Evolutionary conservation across 2,329 filamentous ascomycete species (phyloP).

Genomic region (Chrysoporthe puriensis): DNA sequence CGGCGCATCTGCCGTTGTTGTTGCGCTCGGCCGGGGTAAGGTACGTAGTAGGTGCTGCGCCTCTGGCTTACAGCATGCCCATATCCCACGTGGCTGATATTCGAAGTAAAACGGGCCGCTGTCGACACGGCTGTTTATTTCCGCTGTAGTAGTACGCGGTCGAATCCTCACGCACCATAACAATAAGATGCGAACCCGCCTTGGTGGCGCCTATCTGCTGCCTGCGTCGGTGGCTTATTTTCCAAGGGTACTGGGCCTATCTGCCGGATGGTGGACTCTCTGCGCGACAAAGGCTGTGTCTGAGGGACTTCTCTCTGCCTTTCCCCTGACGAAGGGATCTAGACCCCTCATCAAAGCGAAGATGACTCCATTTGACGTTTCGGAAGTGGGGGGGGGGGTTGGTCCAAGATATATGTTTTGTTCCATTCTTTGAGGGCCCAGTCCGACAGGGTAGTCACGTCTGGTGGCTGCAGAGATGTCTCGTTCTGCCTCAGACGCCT

Average conservation of each 20-base stretch:
- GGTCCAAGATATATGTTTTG: too few relatives aligned
- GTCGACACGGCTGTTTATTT: too few relatives aligned
- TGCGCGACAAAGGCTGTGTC: too few relatives aligned
- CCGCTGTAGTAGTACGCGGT: too few relatives aligned
- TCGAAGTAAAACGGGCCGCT: background rate
- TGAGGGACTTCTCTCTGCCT: too few relatives aligned
- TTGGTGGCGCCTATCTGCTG: background rate
- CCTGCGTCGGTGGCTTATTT: background rate
- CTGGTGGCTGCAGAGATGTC: background rate
- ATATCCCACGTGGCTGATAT: constrained; percentile 1
- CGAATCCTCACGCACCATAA: too few relatives aligned
- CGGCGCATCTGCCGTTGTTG: background rate
- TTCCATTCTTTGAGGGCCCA: background rate
- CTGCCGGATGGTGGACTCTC: too few relatives aligned
- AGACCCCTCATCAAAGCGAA: too few relatives aligned
- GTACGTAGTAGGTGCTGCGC: background rate
- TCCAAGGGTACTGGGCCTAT: too few relatives aligned
- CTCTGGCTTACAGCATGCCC: background rate
- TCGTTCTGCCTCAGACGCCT: background rate
- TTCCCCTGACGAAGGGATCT: too few relatives aligned
- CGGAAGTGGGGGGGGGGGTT: too few relatives aligned
- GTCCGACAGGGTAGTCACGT: background rate
- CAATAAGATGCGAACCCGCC: background rate
- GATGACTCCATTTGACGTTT: too few relatives aligned
- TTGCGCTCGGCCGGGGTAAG: background rate